A percentile compares a stretch with the other conserved stretches of the same genome.
Conservation (phyloP, 495 filamentous ascomycete species). For the Penicillium crystallinum region DNA sequence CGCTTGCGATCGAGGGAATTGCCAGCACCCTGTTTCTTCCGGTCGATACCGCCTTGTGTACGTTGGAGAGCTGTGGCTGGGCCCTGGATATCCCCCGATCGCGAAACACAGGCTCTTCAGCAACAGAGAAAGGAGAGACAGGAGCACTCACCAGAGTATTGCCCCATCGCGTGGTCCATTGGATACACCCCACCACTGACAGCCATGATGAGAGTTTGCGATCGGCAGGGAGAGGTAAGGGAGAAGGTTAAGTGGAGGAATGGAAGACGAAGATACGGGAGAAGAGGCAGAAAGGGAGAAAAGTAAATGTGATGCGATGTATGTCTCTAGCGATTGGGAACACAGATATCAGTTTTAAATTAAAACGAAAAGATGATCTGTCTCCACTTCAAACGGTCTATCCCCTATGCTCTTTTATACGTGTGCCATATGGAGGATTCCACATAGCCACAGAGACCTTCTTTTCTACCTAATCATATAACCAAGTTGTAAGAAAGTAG, state of each 20-base stretch:
- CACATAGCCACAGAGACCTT: too few relatives aligned
- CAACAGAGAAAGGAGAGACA: background rate
- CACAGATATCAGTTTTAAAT: too few relatives aligned
- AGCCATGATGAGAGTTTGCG: conserved; percentile 13
- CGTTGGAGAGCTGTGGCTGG: background rate
- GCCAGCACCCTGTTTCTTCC: background rate
- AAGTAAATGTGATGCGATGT: background rate
- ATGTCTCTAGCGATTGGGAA: too few relatives aligned
- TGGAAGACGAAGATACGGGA: background rate
- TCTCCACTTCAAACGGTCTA: too few relatives aligned
- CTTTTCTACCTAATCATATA: too few relatives aligned
- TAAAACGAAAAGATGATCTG: too few relatives aligned
- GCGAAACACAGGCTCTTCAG: conserved; percentile 1
- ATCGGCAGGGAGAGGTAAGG: conserved; percentile 3
- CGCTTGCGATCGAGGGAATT: background rate
- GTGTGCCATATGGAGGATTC: too few relatives aligned
- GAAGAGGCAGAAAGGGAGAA: background rate
- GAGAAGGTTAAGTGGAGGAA: background rate
- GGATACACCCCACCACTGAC: conserved; percentile 23
- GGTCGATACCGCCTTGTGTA: background rate
- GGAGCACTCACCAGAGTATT: conserved; percentile 18
- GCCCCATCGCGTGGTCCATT: conserved; percentile 18
- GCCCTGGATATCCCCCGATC: background rate
- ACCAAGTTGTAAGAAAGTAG: too few relatives aligned
- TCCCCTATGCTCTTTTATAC: too few relatives aligned